Conservation (phyloP, 129 eudicot genomes). For the Smallanthus sonchifolius region DNA sequence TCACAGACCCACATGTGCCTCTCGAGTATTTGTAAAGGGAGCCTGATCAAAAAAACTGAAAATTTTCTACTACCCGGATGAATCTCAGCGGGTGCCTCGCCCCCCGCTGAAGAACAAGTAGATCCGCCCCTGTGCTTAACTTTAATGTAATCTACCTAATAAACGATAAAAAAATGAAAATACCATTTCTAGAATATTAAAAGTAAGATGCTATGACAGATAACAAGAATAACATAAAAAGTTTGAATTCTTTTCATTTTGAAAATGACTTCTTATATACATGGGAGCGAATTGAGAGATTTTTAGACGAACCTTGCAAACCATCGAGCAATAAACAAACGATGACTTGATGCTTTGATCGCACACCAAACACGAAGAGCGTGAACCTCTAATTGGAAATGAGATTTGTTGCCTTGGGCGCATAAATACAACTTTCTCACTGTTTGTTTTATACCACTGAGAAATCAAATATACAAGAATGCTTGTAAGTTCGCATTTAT, state of each 20-base stretch:
- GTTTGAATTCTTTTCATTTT: too few species aligned
- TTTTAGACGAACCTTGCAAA: constrained; percentile 22
- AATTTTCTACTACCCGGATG: too few species aligned
- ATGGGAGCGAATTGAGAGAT: neutral
- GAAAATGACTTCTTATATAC: neutral
- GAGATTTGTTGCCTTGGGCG: constrained; percentile 11
- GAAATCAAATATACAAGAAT: neutral
- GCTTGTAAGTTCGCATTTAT: neutral
- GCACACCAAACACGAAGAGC: constrained; percentile 22
- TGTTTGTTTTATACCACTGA: constrained; percentile 25
- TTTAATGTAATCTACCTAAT: too few species aligned
- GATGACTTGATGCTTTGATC: constrained; percentile 24
- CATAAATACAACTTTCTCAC: constrained; percentile 23
- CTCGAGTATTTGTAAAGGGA: too few species aligned
- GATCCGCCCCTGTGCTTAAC: too few species aligned
- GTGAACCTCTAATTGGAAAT: constrained; percentile 7
- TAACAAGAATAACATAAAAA: neutral
- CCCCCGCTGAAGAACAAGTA: too few species aligned
- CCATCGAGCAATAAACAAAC: constrained; percentile 24
- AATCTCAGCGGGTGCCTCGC: too few species aligned
- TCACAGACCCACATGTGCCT: too few species aligned
- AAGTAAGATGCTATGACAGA: too few species aligned
- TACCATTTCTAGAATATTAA: too few species aligned
- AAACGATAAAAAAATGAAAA: too few species aligned
- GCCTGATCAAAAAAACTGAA: too few species aligned